Evolutionary conservation across 2,329 filamentous ascomycete species (phyloP), one percentile per base, ranked within the genome.

Genomic region (Alternaria ventricosa): DNA sequence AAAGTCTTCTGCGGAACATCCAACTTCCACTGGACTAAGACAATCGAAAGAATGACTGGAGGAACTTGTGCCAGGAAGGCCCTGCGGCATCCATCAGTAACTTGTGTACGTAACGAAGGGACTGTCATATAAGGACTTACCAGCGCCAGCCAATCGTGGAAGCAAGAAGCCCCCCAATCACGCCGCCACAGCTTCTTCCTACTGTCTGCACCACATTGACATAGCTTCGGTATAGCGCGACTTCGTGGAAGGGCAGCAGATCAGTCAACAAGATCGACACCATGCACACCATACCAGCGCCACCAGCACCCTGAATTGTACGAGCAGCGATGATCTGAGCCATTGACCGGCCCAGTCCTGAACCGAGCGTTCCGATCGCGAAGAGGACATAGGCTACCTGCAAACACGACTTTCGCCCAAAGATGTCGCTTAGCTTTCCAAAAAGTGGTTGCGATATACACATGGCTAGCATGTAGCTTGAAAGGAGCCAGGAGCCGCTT

Each of bases 251-350:
- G 0, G 84, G 83, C 5, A 86, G 82, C 8, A 86, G 77, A 63
- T 86, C 85, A 61, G 73, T 84, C 55, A 85, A 82, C 5, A 86
- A 80, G 11, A 86, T 82, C 0, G 82, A 82, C 2, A 84, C 71
- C 3, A 77, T 45, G 12, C 67, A 57, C 5, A 71, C 72, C 87
- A 93, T 90, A 11, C 90, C 91, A 4, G 88, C 89, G 20, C 89
- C 89, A 5, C 90, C 91, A 53, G 91, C 85, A 3, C 87, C 87
- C 70, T 86, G 84, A 58, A 88, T 84, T 4, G 86, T 83, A 75
- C 91, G 84, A 3, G 88, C 89, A 53, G 70, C 22, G 22, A 77
- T 75, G 28, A 70, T 49, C 8, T 56, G 53, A 28, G 65, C 30
- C 65, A 71, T 71, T 1, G 68, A 67, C 10, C 33, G 11, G 41